phyloP scores from a whole-genome alignment of 2,329 filamentous ascomycete genomes.

The Talaromyces sp. region DNA sequence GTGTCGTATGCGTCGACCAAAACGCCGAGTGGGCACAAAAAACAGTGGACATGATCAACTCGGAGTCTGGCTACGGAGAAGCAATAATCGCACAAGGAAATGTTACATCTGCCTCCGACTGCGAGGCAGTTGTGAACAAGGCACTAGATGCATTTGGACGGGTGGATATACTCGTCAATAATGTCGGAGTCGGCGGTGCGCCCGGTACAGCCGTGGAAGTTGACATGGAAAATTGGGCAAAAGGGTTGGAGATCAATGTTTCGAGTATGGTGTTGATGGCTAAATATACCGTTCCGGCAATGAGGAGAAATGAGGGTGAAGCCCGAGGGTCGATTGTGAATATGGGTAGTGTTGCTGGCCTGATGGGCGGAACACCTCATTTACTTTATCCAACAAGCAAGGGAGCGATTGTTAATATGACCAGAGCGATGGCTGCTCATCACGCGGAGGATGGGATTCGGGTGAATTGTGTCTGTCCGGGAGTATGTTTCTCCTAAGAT shows the following conservation, averaged over 20 bases:
- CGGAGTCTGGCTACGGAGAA: slow-evolving; percentile 37
- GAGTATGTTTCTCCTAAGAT: not conserved
- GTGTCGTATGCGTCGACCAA: slow-evolving; percentile 58
- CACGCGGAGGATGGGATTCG: slow-evolving; percentile 51
- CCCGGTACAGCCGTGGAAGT: slow-evolving; percentile 59
- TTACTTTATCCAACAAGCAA: slow-evolving; percentile 54
- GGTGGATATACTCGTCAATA: slow-evolving; percentile 63
- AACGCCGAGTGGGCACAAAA: slow-evolving; percentile 49
- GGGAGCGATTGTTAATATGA: slow-evolving; percentile 56
- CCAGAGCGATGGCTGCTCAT: slow-evolving; percentile 55
- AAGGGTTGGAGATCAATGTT: slow-evolving; percentile 60
- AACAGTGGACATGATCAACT: slow-evolving; percentile 54
- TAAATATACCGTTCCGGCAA: slow-evolving; percentile 60
- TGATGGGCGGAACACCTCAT: slow-evolving; percentile 52
- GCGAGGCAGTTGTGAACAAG: not conserved
- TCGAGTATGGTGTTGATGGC: slow-evolving; percentile 64
- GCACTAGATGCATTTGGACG: slow-evolving; percentile 47
- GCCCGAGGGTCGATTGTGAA: slow-evolving; percentile 38
- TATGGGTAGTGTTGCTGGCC: slow-evolving; percentile 57
- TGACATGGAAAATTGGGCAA: slow-evolving; percentile 57
- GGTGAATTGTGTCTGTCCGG: slow-evolving; percentile 54
- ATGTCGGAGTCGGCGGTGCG: slow-evolving; percentile 61
- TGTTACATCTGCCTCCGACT: not conserved
- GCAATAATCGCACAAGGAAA: not conserved
- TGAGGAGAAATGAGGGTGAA: slow-evolving; percentile 53